These are phyloP conservation scores for Fusarium heterosporum DNA, from an alignment of 2,329 filamentous ascomycete species.

Conservation along the genomic window DNA sequence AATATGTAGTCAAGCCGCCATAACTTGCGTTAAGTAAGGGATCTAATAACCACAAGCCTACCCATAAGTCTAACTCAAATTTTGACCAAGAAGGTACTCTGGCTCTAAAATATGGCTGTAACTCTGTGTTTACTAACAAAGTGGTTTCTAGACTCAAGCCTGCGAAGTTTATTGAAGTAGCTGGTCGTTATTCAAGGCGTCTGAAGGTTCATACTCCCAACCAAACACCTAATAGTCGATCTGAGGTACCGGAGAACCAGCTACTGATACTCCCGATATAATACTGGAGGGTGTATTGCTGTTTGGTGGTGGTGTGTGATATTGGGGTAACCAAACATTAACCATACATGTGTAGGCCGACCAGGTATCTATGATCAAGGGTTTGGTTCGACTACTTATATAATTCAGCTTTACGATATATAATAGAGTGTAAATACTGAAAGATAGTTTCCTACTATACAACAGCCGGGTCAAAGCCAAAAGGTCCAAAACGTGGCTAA, in stretches of 20 bases:
- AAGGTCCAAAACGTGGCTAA: background rate
- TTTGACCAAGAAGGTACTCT: background rate
- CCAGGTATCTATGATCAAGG: background rate
- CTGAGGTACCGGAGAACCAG: too few relatives aligned
- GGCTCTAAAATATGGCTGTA: background rate
- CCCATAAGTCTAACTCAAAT: background rate
- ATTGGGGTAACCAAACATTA: background rate
- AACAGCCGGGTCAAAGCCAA: background rate
- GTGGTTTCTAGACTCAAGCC: background rate
- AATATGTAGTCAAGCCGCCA: background rate
- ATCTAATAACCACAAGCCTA: background rate
- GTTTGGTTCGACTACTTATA: background rate
- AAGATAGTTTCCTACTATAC: background rate
- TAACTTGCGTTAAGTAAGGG: background rate
- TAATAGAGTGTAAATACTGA: background rate
- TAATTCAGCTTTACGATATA: background rate
- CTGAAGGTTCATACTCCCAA: background rate
- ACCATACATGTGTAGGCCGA: too few relatives aligned
- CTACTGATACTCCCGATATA: background rate
- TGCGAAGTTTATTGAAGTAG: background rate
- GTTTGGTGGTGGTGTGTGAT: background rate
- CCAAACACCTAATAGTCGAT: too few relatives aligned
- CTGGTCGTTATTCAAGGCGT: background rate
- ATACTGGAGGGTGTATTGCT: background rate
- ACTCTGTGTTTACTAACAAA: background rate